Conservation (phyloP, 768 basidiomycete genomes). For the Daedalea quercina region DNA sequence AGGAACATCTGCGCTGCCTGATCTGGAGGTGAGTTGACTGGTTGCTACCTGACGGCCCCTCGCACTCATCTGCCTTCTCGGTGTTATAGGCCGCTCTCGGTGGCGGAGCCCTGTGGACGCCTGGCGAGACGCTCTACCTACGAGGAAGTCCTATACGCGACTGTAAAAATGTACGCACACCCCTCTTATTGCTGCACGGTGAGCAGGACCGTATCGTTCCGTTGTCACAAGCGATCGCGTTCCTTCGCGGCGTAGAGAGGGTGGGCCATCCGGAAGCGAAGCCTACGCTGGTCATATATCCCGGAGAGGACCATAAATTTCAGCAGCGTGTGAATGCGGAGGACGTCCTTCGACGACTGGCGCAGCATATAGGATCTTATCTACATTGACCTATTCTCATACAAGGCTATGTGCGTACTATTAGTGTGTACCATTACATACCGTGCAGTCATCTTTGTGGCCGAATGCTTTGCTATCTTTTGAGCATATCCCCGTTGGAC, state of each 20-base stretch:
- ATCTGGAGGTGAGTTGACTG: background rate
- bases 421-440: no score
- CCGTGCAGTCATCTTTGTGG: no score
- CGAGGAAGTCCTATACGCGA: background rate
- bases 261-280: background rate
- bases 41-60: no score
- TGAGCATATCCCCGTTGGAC: no score
- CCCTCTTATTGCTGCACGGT: background rate
- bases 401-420: no score
- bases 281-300: slow-evolving; percentile 2
- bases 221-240: slow-evolving; percentile 1
- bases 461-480: no score
- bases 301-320: slow-evolving; percentile 1
- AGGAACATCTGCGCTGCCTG: background rate
- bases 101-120: background rate
- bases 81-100: background rate
- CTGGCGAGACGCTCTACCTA: background rate
- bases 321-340: background rate
- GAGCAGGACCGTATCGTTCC: slow-evolving; percentile 2
- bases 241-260: background rate
- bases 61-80: background rate
- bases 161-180: background rate
- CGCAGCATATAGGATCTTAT: background rate
- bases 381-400: no score
- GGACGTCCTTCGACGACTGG: slow-evolving; percentile 1